Evolutionary conservation across 768 basidiomycete species (phyloP), one percentile per base, ranked within the genome.

Genomic region (Psilocybe sp.): DNA sequence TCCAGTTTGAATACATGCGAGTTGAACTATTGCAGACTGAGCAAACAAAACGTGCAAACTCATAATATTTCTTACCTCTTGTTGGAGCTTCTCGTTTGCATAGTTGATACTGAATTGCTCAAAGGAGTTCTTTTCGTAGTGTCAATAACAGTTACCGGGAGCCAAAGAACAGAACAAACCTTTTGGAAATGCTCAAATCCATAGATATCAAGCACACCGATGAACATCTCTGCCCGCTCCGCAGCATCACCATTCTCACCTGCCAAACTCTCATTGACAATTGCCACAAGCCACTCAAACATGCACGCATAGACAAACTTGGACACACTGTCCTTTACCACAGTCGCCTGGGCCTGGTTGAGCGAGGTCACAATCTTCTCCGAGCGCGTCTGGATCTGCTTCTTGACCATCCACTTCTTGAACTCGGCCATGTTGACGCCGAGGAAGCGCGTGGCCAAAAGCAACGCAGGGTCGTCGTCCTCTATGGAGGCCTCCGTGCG

Each of bases 21-120:
- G 61, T 98, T 98, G 75, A 99, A 99, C 91, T 97, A 49, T 9
- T 4, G 13, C 2, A 35, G 19, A 12, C 47, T 40, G 11, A 59
- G 58, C 28, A 46, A 60, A 43, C 12, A 38, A 44, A 47, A 46
- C 33, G 12, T 5, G 40, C 35, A 18, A n/a, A 20, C 34, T 15
- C 33, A 20, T 2, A n/a, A 52, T 38, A 33, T 23, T 19, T 16
- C 75, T 42, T 57, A 91, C 93, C 84, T 98, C 95, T 69, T 98
- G 97, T 60, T 99, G 97, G 40, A 98, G 69, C 69, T 95, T 94
- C 67, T 95, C 97, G 62, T 99, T 99, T 18, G 97, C 97, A 65
- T 98, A 99, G 65, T 99, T 99, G 75, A 99, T 99, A 68, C 95
- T 98, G 71, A 99, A 99, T 72, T 99, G 97, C 69, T 99, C 93